Evolutionary conservation across 768 basidiomycete species (phyloP), one percentile per base, ranked within the genome.

Genomic region (Tricholoma flavovirens): DNA sequence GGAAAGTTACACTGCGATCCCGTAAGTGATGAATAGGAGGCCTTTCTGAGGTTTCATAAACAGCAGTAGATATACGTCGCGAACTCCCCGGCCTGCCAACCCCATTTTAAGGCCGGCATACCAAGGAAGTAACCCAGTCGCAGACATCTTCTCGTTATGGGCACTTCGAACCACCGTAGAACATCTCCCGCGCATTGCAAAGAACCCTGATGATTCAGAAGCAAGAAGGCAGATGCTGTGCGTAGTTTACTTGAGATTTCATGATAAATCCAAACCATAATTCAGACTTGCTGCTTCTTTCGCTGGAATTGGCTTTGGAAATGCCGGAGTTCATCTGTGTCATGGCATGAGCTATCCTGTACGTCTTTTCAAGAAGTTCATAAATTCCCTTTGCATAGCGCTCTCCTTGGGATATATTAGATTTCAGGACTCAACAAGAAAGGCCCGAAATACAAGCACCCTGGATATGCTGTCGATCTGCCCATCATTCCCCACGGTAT

Each of bases 131-230:
- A 96, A 96, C 66, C 91, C 90, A 4, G 88, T 98, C 49, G 93
- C 94, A 2, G 96, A 98, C 66, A 90, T 98, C 48, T 98, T 98
- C 74, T 92, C 92, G 15, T 75, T 88, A 54, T 98, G 96, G 95
- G 95, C 96, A 2, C 75, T 98, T 56, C 81, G 84, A 63, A 88
- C 92, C 12, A 90, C 93, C 0, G 87, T 98, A 43, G 83, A 91
- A 67, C 86, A 92, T 64, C 81, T 98, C 17, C 96, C 95, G 12
- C 82, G 89, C 21, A 83, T 98, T 42, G 87, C 90, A 1, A 88
- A 84, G 66, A 81, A 96, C 66, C 78, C 71, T 12, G 80, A 84
- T 48, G 91, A 98, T 67, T 73, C 78, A 14, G 92, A 96, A 67
- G 93, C 96, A 9, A 82, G 92, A 62, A 76, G 80, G 14, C 90